phyloP scores from a whole-genome alignment of 345 rosid genomes.

The Boechera retrofracta region DNA sequence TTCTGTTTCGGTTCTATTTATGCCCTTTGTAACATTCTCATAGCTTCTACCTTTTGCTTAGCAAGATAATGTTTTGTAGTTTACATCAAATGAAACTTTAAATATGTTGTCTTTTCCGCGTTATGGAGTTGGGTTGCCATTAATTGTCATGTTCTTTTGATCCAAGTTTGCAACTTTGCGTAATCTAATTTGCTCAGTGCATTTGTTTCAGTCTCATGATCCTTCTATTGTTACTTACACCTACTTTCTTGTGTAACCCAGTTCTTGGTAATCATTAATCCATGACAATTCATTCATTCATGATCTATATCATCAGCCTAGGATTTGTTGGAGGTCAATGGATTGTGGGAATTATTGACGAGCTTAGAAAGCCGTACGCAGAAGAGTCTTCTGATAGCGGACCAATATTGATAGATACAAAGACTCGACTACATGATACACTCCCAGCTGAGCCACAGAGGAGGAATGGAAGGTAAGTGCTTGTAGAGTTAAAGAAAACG shows the following conservation, averaged over 20 bases:
- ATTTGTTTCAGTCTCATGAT: conserved; percentile 8
- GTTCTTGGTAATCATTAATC: neutral
- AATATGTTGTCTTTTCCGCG: neutral
- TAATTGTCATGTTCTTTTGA: conserved; percentile 2
- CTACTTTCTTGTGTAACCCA: neutral
- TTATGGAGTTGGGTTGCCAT: conserved; percentile 2
- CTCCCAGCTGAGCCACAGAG: conserved; percentile 81
- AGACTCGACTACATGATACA: conserved; percentile 63
- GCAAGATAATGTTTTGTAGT: conserved; percentile 1
- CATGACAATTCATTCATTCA: neutral
- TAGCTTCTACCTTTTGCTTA: neutral
- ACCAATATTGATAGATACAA: conserved; percentile 68
- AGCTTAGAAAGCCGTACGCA: conserved; percentile 58
- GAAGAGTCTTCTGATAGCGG: conserved; percentile 46
- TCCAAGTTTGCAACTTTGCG: neutral
- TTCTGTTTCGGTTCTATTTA: neutral
- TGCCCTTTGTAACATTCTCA: neutral
- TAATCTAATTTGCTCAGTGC: neutral
- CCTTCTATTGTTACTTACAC: neutral
- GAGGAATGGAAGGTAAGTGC: conserved; percentile 75
- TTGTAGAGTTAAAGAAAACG: neutral
- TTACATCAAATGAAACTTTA: neutral
- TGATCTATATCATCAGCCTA: conserved; percentile 52
- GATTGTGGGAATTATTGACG: conserved; percentile 78
- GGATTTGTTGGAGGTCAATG: conserved; percentile 69